Evolutionary conservation across 805 yeast species (phyloP).

Genomic region (Millerozyma miso): DNA sequence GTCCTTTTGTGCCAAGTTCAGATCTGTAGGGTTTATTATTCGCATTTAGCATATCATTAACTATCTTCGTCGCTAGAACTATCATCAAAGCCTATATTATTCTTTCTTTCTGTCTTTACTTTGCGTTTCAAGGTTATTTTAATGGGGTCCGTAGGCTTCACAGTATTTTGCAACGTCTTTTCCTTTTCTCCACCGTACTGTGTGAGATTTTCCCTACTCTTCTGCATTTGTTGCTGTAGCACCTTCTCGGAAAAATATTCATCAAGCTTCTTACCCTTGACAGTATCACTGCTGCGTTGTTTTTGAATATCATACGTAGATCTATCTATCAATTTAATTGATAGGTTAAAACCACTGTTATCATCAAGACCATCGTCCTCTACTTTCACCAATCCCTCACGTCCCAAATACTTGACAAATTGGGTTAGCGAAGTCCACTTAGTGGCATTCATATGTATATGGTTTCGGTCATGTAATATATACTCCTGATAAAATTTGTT

Average conservation of each 20-base stretch:
- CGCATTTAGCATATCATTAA: background rate
- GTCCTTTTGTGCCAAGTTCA: too few species aligned
- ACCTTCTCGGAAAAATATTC: slow-evolving; percentile 40
- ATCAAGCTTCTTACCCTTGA: slow-evolving; percentile 37
- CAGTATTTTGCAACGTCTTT: slow-evolving; percentile 1
- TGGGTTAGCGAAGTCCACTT: slow-evolving; percentile 67
- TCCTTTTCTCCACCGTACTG: slow-evolving; percentile 2
- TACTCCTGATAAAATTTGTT: slow-evolving; percentile 89
- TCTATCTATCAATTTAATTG: slow-evolving; percentile 26
- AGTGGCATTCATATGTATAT: slow-evolving; percentile 89
- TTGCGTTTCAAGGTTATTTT: slow-evolving; percentile 12
- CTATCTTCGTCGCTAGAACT: slow-evolving; percentile 8
- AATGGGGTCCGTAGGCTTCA: slow-evolving; percentile 15
- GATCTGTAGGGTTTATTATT: background rate
- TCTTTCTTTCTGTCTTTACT: slow-evolving; percentile 4
- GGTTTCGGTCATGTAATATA: slow-evolving; percentile 69
- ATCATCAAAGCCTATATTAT: slow-evolving; percentile 9
- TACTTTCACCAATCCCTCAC: slow-evolving; percentile 53
- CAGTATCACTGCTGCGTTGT: slow-evolving; percentile 36
- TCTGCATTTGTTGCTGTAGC: slow-evolving; percentile 51
- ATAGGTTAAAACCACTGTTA: slow-evolving; percentile 35
- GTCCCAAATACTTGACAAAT: slow-evolving; percentile 60
- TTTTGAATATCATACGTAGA: slow-evolving; percentile 18
- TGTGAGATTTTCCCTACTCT: slow-evolving; percentile 26
- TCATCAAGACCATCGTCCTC: slow-evolving; percentile 20